Conservation (phyloP, 352 stramenopile species). For the Phytophthora syringae region DNA sequence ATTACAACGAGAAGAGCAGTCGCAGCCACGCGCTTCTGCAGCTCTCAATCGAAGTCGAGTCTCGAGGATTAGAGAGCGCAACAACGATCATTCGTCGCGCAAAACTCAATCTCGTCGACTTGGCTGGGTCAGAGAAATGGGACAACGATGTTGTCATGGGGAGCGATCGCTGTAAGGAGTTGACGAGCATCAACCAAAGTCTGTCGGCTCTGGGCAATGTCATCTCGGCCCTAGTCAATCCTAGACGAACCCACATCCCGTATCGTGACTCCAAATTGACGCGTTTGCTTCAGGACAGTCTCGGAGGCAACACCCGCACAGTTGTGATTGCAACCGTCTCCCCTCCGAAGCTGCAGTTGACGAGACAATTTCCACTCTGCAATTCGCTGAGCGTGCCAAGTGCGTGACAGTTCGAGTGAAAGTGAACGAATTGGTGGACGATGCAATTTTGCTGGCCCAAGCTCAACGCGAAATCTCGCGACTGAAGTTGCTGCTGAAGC, state of each 20-base stretch:
- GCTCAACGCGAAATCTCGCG: conserved; percentile 75
- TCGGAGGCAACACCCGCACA: conserved; percentile 90
- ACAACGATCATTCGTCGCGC: conserved; percentile 79
- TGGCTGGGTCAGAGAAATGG: conserved; percentile 94
- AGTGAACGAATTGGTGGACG: conserved; percentile 85
- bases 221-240: conserved; percentile 83
- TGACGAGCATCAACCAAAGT: conserved; percentile 94
- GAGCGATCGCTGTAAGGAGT: conserved; percentile 77
- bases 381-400: conserved; percentile 90
- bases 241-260: conserved; percentile 87
- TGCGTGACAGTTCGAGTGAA: conserved; percentile 75
- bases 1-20: conserved; percentile 88
- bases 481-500: conserved; percentile 66
- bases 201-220: conserved; percentile 91
- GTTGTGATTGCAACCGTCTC: conserved; percentile 91
- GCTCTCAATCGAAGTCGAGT: conserved; percentile 83
- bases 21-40: conserved; percentile 90
- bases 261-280: conserved; percentile 98
- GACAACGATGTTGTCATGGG: conserved; percentile 73
- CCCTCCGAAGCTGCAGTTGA: conserved; percentile 77
- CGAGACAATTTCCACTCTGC: conserved; percentile 91
- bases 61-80: conserved; percentile 61
- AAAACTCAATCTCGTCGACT: conserved; percentile 92
- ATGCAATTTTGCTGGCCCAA: conserved; percentile 76
- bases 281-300: conserved; percentile 87